Percentiles rank a stretch among this genome's conserved stretches.
Conservation (phyloP, 2,329 filamentous ascomycete species). For the Cordyceps pruinosa region DNA sequence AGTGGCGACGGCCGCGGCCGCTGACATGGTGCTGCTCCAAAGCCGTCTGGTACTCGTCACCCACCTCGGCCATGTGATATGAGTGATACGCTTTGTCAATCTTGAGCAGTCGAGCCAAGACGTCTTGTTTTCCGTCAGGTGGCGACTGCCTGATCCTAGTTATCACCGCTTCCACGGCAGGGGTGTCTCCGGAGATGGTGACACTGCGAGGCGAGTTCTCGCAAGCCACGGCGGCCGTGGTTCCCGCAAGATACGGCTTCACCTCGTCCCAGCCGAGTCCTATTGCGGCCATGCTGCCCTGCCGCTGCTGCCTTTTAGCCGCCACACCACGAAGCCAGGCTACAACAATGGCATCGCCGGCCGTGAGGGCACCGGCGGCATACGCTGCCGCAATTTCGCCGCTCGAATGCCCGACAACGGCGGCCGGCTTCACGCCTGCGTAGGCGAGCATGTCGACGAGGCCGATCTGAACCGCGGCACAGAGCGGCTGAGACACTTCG, state of each 20-base stretch:
- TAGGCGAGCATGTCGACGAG: too few relatives aligned
- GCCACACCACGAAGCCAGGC: conserved; percentile 16
- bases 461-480: too few relatives aligned
- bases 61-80: neutral
- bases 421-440: too few relatives aligned
- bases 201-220: conserved; percentile 17
- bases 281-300: conserved; percentile 14
- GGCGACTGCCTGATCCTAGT: too few relatives aligned
- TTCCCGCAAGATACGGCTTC: conserved; percentile 11
- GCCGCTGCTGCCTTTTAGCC: neutral
- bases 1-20: too few relatives aligned
- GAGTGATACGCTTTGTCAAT: conserved; percentile 16
- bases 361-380: conserved; percentile 34
- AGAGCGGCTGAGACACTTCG: too few relatives aligned
- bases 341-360: conserved; percentile 19
- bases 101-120: conserved; percentile 10
- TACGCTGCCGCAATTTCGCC: conserved; percentile 47
- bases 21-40: neutral
- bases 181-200: conserved; percentile 16
- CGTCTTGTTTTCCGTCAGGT: neutral
- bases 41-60: neutral
- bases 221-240: conserved; percentile 16
- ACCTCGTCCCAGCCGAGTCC: conserved; percentile 14
- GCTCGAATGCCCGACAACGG: too few relatives aligned
- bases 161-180: too few relatives aligned